Evolutionary conservation across 257 asterid species (phyloP).

Genomic region (Nicotiana paniculata): DNA sequence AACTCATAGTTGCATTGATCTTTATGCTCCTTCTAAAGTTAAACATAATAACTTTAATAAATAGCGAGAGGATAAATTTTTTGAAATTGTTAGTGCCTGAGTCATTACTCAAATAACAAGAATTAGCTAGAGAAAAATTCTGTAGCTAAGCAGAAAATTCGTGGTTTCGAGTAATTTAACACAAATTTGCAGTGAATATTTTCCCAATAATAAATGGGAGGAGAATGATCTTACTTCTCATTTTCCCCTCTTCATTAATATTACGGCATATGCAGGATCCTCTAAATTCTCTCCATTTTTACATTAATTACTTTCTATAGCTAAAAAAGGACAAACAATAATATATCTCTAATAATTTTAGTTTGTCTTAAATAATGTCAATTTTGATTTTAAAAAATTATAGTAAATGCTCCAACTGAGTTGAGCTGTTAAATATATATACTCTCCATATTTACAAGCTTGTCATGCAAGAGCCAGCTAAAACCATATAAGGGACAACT

Average conservation of each 20-base stretch:
- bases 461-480: background rate
- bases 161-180: no score
- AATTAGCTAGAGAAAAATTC: no score
- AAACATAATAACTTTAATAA: background rate
- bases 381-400: no score
- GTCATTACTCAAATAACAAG: no score
- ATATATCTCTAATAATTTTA: background rate
- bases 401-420: no score
- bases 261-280: background rate
- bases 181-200: no score
- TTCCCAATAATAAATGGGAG: background rate
- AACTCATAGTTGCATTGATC: background rate
- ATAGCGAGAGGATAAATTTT: accelerated
- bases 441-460: background rate
- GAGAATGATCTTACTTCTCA: background rate
- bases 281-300: background rate
- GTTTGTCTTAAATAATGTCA: background rate
- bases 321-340: background rate
- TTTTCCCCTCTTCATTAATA: background rate
- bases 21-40: background rate
- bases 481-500: background rate
- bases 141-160: no score
- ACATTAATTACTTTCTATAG: background rate
- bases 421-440: no score
- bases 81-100: background rate